Evolutionary conservation across 345 rosid genomes (phyloP).

Genomic region (Eutrema heterophyllum): DNA sequence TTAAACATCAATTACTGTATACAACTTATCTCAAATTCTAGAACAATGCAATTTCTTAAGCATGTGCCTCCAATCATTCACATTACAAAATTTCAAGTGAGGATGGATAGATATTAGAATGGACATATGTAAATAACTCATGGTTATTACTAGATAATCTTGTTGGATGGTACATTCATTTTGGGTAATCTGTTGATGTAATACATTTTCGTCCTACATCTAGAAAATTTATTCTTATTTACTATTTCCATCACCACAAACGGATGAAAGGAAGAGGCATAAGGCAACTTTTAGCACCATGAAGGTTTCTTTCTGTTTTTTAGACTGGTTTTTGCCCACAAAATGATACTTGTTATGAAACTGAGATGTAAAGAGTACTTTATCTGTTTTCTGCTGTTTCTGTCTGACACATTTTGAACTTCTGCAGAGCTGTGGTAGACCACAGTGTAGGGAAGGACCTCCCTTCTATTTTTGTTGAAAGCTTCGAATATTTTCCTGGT

Average conservation of each 20-base stretch:
- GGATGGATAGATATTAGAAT: neutral
- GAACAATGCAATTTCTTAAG: neutral
- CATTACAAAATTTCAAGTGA: neutral
- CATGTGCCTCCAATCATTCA: neutral
- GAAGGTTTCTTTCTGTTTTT: neutral
- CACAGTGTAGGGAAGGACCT: conserved; percentile 89
- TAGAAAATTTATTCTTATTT: neutral
- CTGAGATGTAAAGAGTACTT: neutral
- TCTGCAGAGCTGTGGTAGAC: conserved; percentile 91
- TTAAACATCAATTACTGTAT: neutral
- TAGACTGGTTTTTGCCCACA: neutral
- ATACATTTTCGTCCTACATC: neutral
- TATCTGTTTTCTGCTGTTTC: conserved; percentile 5
- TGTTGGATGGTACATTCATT: neutral
- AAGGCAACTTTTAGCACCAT: neutral
- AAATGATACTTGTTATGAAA: neutral
- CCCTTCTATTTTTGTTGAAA: conserved; percentile 76
- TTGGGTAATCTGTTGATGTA: neutral
- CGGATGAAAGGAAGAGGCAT: neutral
- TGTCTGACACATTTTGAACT: conserved; percentile 10
- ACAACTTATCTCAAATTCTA: neutral
- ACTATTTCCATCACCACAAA: neutral
- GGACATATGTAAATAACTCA: neutral
- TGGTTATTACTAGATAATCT: neutral
- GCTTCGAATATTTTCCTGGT: conserved; percentile 92